phyloP scores from a whole-genome alignment of 495 filamentous ascomycete genomes.

The Saxophila tyrrhenica region DNA sequence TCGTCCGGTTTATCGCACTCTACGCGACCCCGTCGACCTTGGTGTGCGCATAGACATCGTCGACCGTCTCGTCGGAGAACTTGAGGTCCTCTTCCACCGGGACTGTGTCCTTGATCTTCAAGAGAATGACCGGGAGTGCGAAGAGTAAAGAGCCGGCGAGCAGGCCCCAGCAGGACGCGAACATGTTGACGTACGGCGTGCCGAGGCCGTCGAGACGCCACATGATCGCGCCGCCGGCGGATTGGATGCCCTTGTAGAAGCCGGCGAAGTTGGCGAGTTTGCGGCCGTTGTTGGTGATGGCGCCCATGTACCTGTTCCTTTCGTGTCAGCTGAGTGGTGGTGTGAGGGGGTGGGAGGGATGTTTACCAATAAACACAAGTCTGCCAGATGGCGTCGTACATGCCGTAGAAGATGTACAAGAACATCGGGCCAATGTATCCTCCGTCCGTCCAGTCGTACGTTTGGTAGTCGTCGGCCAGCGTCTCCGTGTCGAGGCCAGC shows the following conservation, averaged over 20 bases:
- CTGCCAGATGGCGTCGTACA: conserved; percentile 81
- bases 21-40: background rate
- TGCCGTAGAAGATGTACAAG: conserved; percentile 86
- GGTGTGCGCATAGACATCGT: conserved; percentile 8
- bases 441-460: conserved; percentile 52
- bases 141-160: conserved; percentile 59
- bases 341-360: conserved; percentile 2
- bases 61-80: conserved; percentile 65
- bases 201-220: conserved; percentile 59
- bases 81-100: conserved; percentile 66
- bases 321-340: conserved; percentile 11
- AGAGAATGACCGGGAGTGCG: conserved; percentile 68
- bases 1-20: background rate
- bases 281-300: conserved; percentile 79
- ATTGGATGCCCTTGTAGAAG: conserved; percentile 96
- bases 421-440: conserved; percentile 76
- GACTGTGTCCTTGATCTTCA: conserved; percentile 64
- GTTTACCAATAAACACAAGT: conserved; percentile 78
- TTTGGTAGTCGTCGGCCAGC: conserved; percentile 23
- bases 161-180: conserved; percentile 56
- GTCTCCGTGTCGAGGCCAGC: conserved; percentile 26
- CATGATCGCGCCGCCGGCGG: conserved; percentile 78
- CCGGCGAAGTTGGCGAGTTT: conserved; percentile 88
- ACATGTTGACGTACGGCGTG: conserved; percentile 46
- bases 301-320: conserved; percentile 74